Conservation (phyloP, 2,329 filamentous ascomycete species). For the Calonectria montana region DNA sequence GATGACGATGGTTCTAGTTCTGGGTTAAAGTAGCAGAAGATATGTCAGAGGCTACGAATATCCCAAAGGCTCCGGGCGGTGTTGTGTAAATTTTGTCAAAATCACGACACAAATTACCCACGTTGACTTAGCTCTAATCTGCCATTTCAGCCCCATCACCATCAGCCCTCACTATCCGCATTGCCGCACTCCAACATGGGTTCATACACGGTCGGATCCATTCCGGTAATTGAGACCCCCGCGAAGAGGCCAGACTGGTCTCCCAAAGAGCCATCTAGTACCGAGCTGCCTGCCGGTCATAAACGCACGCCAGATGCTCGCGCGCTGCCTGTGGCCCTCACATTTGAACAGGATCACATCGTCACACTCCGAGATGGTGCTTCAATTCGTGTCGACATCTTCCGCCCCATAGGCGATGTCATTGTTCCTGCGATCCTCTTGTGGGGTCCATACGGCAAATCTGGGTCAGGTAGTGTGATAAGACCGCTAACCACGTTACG, state of each 20-base stretch:
- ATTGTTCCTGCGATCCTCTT: not conserved
- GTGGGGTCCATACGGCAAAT: not conserved
- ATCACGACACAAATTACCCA: too few species aligned
- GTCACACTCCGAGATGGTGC: not conserved
- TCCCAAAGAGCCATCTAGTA: not conserved
- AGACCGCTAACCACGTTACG: too few species aligned
- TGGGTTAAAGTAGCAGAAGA: not conserved
- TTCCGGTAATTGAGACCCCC: not conserved
- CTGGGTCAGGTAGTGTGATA: not conserved
- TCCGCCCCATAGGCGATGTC: not conserved
- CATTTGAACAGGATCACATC: not conserved
- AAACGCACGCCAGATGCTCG: not conserved
- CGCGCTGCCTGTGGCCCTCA: not conserved
- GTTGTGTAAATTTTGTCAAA: too few species aligned
- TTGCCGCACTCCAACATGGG: not conserved
- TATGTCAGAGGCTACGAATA: not conserved
- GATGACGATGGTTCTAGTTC: not conserved
- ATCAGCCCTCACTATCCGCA: too few species aligned
- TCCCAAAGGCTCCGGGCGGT: not conserved
- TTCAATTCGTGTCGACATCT: not conserved
- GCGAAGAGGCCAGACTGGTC: not conserved
- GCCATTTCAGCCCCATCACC: not conserved
- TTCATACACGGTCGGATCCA: not conserved
- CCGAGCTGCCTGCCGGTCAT: not conserved
- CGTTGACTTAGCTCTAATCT: not conserved